Evolutionary conservation across 331 rosid genomes (phyloP), one percentile per base, ranked within the genome.

Genomic region (Rosa hybrid): DNA sequence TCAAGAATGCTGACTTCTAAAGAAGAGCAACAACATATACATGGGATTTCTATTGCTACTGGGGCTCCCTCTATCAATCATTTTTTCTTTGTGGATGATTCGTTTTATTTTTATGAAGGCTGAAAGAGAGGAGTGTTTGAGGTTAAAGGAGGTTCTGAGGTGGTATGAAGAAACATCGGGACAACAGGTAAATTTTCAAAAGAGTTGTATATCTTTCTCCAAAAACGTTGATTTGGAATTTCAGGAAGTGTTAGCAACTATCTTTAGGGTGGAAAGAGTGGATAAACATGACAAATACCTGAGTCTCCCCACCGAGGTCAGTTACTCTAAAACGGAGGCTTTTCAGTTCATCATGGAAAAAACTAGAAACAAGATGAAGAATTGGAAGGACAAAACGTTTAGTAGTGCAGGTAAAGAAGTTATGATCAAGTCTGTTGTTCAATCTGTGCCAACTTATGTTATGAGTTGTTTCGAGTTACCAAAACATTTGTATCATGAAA

Each of bases 231-330:
- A 2, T 0, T 0, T 3, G 4, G 38, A 18, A 0, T 2, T 0
- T 1, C 8, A 0, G 5, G 12, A 18, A 0, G 18, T 5, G 8
- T 0, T 69, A 2, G 53, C 23, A 1, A 17, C 0, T 14, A 0
- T 17, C 7, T 0, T 42, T 1, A 4, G 2, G 12, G 53, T 17
- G 12, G 45, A 5, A 1, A 5, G 7, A 4, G 10, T 42, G 0
- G 4, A 9, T 0, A 13, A 11, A 1, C 11, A 1, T 0, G 5
- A 3, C 0, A 42, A 20, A 2, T 69, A n/a, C 9, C 4, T 42
- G 0, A 38, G 53, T 4, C 1, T 69, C 12, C 53, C 38, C 2
- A 69, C 16, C 5, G 23, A 54, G 20, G 9, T 54, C 0, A 54
- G 60, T 14, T 54, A 54, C 16, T 54, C 60, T 0, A 54, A 54